A percentile compares a stretch with the other conserved stretches of the same genome.
phyloP scores from a whole-genome alignment of 2,329 filamentous ascomycete genomes.

The Claviceps pazoutovae region DNA sequence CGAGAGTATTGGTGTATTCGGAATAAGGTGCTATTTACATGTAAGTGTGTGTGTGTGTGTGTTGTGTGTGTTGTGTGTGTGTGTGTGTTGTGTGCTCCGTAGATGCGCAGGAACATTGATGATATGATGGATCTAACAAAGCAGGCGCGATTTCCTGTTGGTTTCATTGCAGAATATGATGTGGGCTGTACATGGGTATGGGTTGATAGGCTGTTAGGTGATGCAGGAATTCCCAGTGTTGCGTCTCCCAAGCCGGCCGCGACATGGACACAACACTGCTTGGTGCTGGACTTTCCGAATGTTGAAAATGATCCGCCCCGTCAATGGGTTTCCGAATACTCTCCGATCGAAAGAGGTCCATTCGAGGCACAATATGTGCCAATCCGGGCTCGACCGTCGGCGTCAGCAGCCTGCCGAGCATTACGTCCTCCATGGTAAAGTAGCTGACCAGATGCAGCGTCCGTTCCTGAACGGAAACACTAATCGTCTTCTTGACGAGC shows the following conservation, averaged over 20 bases:
- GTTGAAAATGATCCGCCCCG: neutral
- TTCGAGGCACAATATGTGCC: conserved; percentile 1
- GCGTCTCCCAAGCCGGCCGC: conserved; percentile 1
- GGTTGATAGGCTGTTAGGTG: conserved; percentile 1
- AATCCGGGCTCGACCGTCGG: neutral
- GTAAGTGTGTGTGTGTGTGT: neutral
- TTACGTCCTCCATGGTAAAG: conserved; percentile 57
- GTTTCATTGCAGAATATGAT: neutral
- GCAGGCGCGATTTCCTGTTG: neutral
- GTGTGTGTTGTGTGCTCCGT: no score
- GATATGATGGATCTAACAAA: neutral
- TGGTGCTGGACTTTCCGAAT: neutral
- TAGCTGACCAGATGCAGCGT: conserved; percentile 79
- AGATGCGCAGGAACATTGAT: no score
- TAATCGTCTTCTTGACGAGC: conserved; percentile 84
- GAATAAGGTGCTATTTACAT: no score
- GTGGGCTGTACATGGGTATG: conserved; percentile 1
- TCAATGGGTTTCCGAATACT: conserved; percentile 4
- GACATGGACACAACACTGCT: neutral
- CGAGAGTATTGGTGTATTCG: no score
- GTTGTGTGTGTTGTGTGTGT: neutral
- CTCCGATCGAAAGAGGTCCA: conserved; percentile 1
- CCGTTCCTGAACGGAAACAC: conserved; percentile 56
- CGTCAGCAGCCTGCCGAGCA: conserved; percentile 1
- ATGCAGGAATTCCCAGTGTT: conserved; percentile 3